These are phyloP conservation scores for Otatea glauca DNA, from an alignment of 176 grass and related monocot genomes.

Conservation along the genomic window DNA sequence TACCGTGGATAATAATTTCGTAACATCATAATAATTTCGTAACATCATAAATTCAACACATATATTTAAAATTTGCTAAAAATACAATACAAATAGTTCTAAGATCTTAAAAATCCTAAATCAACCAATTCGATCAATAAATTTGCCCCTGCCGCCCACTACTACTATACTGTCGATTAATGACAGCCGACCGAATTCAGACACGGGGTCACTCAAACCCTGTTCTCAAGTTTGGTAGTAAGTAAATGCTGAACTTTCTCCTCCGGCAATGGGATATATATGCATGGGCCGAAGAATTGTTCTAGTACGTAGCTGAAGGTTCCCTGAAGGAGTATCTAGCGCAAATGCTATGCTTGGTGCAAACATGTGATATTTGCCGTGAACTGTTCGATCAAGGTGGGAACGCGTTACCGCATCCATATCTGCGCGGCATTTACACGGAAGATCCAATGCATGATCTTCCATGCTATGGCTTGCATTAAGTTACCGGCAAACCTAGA, in stretches of 20 bases:
- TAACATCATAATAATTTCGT: too few relatives aligned
- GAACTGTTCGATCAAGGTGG: background rate
- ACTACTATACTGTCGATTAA: conserved; percentile 18
- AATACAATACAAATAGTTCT: too few relatives aligned
- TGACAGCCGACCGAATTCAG: background rate
- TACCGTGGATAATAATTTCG: too few relatives aligned
- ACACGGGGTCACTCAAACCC: background rate
- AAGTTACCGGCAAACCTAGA: conserved; percentile 26
- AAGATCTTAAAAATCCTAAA: too few relatives aligned
- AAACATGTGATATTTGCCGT: background rate
- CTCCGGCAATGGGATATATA: background rate
- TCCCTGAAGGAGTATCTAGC: background rate
- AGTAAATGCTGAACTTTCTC: background rate
- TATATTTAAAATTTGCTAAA: too few relatives aligned
- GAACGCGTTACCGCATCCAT: background rate
- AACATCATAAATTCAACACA: too few relatives aligned
- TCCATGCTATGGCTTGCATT: background rate
- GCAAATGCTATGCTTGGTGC: background rate
- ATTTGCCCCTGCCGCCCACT: background rate
- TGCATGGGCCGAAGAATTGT: background rate
- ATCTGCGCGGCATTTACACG: background rate
- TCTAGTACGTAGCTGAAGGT: background rate
- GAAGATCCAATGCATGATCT: background rate
- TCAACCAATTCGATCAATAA: too few relatives aligned
- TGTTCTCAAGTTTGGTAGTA: background rate